Conservation (phyloP, 371 early-diverging fungal species). For the Mucor irregularis region DNA sequence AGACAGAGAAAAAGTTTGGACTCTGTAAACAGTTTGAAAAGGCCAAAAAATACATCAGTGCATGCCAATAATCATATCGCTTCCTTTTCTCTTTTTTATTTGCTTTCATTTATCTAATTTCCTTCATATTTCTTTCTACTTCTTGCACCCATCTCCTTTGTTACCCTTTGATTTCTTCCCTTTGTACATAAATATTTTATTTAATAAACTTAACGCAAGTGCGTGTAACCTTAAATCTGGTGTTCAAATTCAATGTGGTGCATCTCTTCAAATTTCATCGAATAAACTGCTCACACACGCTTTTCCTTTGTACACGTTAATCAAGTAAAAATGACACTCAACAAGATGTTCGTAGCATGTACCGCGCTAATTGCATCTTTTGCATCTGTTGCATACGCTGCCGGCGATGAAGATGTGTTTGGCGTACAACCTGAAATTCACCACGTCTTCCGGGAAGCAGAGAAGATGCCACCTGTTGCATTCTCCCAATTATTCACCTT, state of each 20-base stretch:
- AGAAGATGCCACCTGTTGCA: constrained; percentile 59
- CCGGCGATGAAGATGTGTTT: constrained; percentile 52
- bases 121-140: too few species aligned
- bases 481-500: constrained; percentile 61
- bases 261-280: too few species aligned
- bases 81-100: neutral
- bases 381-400: constrained; percentile 24
- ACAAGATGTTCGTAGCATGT: neutral
- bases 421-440: constrained; percentile 63
- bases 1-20: neutral
- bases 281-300: neutral
- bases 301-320: neutral
- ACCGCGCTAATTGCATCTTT: neutral
- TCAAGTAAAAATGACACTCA: constrained; percentile 7
- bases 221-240: too few species aligned
- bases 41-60: constrained; percentile 15
- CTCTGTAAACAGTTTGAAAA: constrained; percentile 10
- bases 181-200: constrained; percentile 10
- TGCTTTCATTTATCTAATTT: too few species aligned
- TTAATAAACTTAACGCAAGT: too few species aligned
- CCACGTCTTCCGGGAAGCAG: constrained; percentile 66
- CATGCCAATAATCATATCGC: constrained; percentile 6
- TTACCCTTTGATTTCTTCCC: too few species aligned
- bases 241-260: too few species aligned
- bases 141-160: too few species aligned